Conservation (phyloP, 106 monocot species). For the Dendrobium huoshanense region DNA sequence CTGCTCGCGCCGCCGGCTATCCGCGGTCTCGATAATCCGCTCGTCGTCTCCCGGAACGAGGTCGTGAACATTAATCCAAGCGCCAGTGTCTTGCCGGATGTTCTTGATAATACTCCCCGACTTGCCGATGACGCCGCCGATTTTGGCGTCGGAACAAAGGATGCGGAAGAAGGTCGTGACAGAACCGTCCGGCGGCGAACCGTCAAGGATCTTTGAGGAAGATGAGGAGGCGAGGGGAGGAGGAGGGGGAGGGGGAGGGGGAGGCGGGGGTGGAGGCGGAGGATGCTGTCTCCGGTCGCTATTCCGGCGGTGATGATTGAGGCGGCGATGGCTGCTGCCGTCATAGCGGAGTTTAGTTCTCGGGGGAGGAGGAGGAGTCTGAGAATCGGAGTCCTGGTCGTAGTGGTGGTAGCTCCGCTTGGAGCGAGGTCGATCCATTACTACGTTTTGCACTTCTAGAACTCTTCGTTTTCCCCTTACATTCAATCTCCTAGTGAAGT, state of each 20-base stretch:
- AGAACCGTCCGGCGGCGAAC: constrained; percentile 5
- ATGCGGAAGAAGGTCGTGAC: constrained; percentile 71
- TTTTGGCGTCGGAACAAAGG: constrained; percentile 65
- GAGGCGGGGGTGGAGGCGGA: constrained; percentile 11
- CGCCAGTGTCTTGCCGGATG: constrained; percentile 55
- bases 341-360: constrained; percentile 45
- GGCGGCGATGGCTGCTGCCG: constrained; percentile 11
- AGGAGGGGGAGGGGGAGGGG: constrained; percentile 15
- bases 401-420: constrained; percentile 59
- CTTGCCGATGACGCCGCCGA: constrained; percentile 51
- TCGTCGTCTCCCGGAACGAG: constrained; percentile 65
- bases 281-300: constrained; percentile 27
- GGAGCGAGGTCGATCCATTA: constrained; percentile 80
- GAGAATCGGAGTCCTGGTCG: constrained; percentile 64
- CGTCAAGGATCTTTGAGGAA: constrained; percentile 7
- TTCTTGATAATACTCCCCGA: constrained; percentile 38
- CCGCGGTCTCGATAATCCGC: constrained; percentile 85
- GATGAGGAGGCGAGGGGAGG: constrained; percentile 8
- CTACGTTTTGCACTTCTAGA: background rate
- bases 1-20: constrained; percentile 52
- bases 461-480: background rate
- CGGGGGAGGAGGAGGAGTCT: constrained; percentile 24
- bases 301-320: constrained; percentile 23
- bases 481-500: background rate
- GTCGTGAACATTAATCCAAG: constrained; percentile 71